Evolutionary conservation across 495 filamentous ascomycete species (phyloP).

Genomic region (Penicillium egyptiacum): DNA sequence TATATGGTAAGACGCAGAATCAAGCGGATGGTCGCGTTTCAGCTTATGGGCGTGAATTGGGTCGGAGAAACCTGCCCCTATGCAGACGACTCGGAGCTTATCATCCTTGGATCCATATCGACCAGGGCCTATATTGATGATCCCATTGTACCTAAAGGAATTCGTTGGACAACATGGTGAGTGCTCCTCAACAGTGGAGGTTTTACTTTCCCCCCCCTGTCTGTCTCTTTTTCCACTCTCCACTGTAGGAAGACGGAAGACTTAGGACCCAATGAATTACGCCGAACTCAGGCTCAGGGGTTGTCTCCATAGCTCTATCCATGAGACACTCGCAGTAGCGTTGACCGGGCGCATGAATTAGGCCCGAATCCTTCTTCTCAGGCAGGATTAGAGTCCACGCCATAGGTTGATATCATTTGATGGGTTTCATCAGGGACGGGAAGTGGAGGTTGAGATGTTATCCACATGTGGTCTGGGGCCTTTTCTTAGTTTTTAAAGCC

Average conservation of each 20-base stretch:
- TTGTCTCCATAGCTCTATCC: background rate
- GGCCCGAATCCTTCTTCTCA: background rate
- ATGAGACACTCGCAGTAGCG: background rate
- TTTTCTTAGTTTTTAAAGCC: background rate
- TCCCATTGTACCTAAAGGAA: background rate
- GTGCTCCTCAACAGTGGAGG: background rate
- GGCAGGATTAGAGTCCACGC: background rate
- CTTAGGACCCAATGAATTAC: too few species aligned
- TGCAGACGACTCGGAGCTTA: background rate
- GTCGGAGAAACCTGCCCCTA: background rate
- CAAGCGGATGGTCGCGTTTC: background rate
- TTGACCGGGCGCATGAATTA: background rate
- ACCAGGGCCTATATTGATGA: background rate
- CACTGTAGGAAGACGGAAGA: background rate
- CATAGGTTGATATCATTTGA: background rate
- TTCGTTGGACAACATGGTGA: background rate
- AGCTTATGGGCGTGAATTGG: background rate
- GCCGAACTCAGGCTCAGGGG: background rate
- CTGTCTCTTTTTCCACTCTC: background rate
- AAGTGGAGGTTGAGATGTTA: background rate
- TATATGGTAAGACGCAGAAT: background rate
- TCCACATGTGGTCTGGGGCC: background rate
- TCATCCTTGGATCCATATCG: background rate
- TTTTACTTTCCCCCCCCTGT: background rate
- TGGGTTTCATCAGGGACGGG: background rate